These are phyloP conservation scores for Periconia digitata DNA, from an alignment of 2,329 filamentous ascomycete genomes.

Conservation along the genomic window DNA sequence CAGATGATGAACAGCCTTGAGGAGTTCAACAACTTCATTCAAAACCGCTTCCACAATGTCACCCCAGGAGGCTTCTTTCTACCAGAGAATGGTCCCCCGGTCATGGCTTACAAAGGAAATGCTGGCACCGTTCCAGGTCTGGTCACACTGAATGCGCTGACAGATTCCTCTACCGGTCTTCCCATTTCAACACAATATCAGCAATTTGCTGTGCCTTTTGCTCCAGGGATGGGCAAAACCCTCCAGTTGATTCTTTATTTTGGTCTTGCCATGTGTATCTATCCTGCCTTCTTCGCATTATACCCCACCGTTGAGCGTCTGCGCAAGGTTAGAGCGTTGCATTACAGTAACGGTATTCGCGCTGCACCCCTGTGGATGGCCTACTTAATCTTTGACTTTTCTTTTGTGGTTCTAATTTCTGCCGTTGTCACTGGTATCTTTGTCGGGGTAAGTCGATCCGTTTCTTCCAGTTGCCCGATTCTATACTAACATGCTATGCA, in stretches of 20 bases:
- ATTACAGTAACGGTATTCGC: slow-evolving; percentile 90
- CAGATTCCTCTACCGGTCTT: slow-evolving; percentile 71
- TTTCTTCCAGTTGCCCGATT: not conserved
- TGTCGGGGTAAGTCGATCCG: slow-evolving; percentile 47
- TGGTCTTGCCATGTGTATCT: slow-evolving; percentile 73
- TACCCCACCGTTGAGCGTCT: slow-evolving; percentile 86
- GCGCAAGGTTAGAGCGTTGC: slow-evolving; percentile 75
- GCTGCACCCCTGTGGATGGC: slow-evolving; percentile 82
- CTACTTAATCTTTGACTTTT: slow-evolving; percentile 78
- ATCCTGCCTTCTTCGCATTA: slow-evolving; percentile 82
- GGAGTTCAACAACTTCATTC: slow-evolving; percentile 69
- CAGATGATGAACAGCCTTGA: slow-evolving; percentile 64
- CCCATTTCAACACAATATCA: slow-evolving; percentile 73
- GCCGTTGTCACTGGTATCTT: slow-evolving; percentile 71
- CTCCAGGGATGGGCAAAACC: slow-evolving; percentile 68
- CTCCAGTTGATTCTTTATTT: slow-evolving; percentile 82
- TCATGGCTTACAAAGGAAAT: slow-evolving; percentile 72
- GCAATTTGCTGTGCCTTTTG: slow-evolving; percentile 73
- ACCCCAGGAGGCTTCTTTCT: slow-evolving; percentile 82
- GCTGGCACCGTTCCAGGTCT: slow-evolving; percentile 65
- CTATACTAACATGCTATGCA: slow-evolving; percentile 15
- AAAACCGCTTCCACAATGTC: slow-evolving; percentile 64
- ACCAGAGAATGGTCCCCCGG: slow-evolving; percentile 62
- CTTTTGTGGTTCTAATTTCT: slow-evolving; percentile 68
- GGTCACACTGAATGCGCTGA: slow-evolving; percentile 85